Evolutionary conservation across 345 rosid genomes (phyloP).

Genomic region (Punica granatum): DNA sequence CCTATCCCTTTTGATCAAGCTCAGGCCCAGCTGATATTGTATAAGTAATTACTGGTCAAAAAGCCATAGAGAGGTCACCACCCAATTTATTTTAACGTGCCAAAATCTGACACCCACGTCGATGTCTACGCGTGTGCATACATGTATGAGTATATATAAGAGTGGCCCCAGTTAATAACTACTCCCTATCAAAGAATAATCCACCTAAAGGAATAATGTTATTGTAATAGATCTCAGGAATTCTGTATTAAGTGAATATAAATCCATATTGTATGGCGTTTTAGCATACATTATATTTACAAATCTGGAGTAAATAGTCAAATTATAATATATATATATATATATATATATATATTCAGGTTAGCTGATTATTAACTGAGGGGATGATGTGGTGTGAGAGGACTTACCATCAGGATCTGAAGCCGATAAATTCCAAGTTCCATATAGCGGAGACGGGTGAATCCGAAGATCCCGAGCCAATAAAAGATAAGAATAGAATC

Average conservation of each 20-base stretch:
- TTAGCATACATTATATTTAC: too few species aligned
- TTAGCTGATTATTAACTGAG: too few species aligned
- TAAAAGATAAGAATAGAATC: conserved; percentile 3
- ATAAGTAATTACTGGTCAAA: background rate
- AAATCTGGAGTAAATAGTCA: too few species aligned
- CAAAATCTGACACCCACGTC: background rate
- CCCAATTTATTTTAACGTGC: too few species aligned
- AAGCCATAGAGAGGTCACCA: background rate
- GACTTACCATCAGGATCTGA: conserved; percentile 93
- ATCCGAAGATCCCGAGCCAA: conserved; percentile 16
- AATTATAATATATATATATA: background rate
- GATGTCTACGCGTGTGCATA: background rate
- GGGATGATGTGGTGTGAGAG: background rate
- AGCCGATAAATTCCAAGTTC: conserved; percentile 13
- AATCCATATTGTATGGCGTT: too few species aligned
- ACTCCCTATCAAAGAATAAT: background rate
- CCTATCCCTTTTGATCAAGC: too few species aligned
- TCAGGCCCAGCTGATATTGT: too few species aligned
- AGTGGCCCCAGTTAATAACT: background rate
- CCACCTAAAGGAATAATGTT: too few species aligned
- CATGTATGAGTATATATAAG: too few species aligned
- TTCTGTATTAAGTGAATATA: too few species aligned
- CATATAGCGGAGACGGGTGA: background rate
- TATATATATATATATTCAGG: too few species aligned
- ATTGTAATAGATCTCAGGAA: too few species aligned